phyloP scores from a whole-genome alignment of 768 basidiomycete species.

The Cystobasidium ongulense region DNA sequence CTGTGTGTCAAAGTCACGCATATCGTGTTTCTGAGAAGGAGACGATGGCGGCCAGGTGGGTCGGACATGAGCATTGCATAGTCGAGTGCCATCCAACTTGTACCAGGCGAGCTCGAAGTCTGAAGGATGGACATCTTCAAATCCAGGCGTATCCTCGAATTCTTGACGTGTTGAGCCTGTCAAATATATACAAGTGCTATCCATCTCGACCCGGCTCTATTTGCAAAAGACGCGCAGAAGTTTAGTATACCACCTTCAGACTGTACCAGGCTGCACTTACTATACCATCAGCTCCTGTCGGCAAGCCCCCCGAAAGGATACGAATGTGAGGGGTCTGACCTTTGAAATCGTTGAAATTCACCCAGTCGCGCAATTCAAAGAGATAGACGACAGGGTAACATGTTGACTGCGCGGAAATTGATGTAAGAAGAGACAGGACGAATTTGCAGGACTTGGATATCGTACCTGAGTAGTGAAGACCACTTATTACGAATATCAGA shows the following conservation, averaged over 20 bases:
- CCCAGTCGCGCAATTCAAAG: slow-evolving; percentile 23
- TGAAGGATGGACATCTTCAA: neutral
- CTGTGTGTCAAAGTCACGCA: neutral
- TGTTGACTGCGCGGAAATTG: neutral
- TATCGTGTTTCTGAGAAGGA: neutral
- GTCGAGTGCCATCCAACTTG: neutral
- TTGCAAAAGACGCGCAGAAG: too few relatives aligned
- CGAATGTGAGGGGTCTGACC: neutral
- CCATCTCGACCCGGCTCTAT: slow-evolving; percentile 24
- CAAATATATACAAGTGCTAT: slow-evolving; percentile 10
- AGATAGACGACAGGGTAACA: slow-evolving; percentile 7
- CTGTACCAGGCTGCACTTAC: neutral
- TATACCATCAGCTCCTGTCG: slow-evolving; percentile 24
- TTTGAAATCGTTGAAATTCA: neutral
- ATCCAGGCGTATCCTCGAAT: neutral
- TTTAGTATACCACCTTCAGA: neutral
- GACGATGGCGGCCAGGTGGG: slow-evolving; percentile 1
- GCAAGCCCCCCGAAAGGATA: slow-evolving; percentile 17
- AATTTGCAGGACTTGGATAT: neutral
- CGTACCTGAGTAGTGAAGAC: slow-evolving; percentile 15
- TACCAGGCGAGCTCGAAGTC: neutral
- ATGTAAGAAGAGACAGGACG: too few relatives aligned
- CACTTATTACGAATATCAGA: neutral
- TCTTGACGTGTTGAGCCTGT: neutral
- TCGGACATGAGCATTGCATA: neutral